phyloP scores from a whole-genome alignment of 768 basidiomycete genomes.

The Amanita molliuscula region DNA sequence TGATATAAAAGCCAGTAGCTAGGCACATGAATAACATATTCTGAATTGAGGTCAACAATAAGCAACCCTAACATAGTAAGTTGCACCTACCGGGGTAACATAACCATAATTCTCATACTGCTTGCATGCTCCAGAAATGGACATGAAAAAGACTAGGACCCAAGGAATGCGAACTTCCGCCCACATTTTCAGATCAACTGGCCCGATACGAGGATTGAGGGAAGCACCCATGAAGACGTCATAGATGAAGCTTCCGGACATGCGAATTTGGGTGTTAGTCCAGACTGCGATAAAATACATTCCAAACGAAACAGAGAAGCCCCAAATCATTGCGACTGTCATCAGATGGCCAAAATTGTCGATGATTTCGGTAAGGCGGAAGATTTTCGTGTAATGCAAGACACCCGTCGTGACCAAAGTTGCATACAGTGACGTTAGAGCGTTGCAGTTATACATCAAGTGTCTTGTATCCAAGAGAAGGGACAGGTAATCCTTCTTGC shows the following conservation, averaged over 20 bases:
- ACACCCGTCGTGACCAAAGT: conserved; percentile 66
- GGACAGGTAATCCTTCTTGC: conserved; percentile 95
- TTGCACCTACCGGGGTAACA: conserved; percentile 61
- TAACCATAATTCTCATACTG: conserved; percentile 91
- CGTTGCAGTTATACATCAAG: conserved; percentile 98
- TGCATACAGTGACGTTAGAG: conserved; percentile 72
- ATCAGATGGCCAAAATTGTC: conserved; percentile 95
- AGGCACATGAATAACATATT: conserved; percentile 97
- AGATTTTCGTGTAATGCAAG: conserved; percentile 72
- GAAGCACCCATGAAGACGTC: conserved; percentile 96
- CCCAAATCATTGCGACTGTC: conserved; percentile 90
- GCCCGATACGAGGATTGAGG: conserved; percentile 87
- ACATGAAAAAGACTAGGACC: conserved; percentile 90
- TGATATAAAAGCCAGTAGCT: conserved; percentile 93
- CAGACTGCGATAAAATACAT: conserved; percentile 73
- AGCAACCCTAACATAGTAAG: background rate
- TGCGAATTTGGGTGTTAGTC: conserved; percentile 75
- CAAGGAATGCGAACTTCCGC: conserved; percentile 95
- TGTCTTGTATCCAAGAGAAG: conserved; percentile 86
- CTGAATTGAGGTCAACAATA: conserved; percentile 23
- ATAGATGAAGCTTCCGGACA: conserved; percentile 93
- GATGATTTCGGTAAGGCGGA: conserved; percentile 90
- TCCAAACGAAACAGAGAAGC: conserved; percentile 71
- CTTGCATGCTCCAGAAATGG: conserved; percentile 88
- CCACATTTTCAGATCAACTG: conserved; percentile 97